Evolutionary conservation across 139 green algal genomes (phyloP).

Genomic region (Chlamydomonas eustigma): DNA sequence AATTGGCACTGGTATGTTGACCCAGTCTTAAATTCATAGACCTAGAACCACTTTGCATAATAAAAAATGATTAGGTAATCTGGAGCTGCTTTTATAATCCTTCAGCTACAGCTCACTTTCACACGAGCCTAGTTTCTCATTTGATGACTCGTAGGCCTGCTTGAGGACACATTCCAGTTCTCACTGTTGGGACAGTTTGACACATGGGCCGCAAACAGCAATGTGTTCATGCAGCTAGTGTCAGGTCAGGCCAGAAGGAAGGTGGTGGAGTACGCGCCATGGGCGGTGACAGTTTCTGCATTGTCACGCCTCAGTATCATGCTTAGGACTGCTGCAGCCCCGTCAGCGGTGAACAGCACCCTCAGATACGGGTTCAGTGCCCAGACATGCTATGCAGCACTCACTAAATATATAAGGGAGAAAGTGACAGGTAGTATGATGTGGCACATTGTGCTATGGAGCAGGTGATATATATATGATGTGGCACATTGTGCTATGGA

Average conservation of each 20-base stretch:
- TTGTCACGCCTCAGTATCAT: not conserved
- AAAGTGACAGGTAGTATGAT: not conserved
- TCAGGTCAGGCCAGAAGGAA: not conserved
- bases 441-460: too few relatives aligned
- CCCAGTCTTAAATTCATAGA: too few relatives aligned
- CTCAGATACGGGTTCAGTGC: not conserved
- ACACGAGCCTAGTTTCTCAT: too few relatives aligned
- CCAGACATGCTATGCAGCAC: not conserved
- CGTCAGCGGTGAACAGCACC: not conserved
- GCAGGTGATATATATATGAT: too few relatives aligned
- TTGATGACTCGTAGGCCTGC: not conserved
- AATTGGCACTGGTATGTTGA: too few relatives aligned
- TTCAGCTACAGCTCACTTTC: too few relatives aligned
- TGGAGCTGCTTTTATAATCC: too few relatives aligned
- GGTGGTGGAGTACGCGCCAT: not conserved
- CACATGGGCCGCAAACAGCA: not conserved
- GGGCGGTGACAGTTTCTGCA: not conserved
- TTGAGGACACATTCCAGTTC: slow-evolving; percentile 3
- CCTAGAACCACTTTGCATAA: too few relatives aligned
- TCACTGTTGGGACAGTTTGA: not conserved
- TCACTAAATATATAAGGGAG: not conserved
- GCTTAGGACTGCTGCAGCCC: not conserved
- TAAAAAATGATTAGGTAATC: too few relatives aligned
- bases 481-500: too few relatives aligned
- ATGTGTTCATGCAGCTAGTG: not conserved